Conservation (phyloP, 495 filamentous ascomycete species). For the Cudoniella acicularis region DNA sequence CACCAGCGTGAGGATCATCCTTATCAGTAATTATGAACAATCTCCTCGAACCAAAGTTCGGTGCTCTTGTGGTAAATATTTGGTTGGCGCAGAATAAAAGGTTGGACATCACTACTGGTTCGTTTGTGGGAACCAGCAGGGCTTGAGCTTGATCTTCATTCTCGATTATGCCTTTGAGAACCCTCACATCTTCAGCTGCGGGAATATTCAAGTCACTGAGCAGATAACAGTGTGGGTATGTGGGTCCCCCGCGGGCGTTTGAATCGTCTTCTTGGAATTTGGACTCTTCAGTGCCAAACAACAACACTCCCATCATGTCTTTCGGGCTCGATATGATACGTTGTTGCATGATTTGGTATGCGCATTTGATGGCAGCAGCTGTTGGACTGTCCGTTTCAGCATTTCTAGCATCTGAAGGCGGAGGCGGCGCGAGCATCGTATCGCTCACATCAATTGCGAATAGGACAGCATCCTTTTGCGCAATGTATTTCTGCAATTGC, state of each 20-base stretch:
- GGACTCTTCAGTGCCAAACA: conserved; percentile 86
- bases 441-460: conserved; percentile 92
- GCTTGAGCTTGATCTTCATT: conserved; percentile 64
- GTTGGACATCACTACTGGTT: conserved; percentile 79
- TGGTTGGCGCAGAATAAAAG: conserved; percentile 94
- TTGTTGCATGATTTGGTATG: conserved; percentile 93
- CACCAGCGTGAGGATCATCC: conserved; percentile 75
- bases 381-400: conserved; percentile 65
- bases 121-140: conserved; percentile 64
- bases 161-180: conserved; percentile 68
- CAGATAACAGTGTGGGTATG: conserved; percentile 90
- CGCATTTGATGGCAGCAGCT: conserved; percentile 86
- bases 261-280: conserved; percentile 73
- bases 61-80: conserved; percentile 90
- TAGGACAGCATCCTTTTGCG: conserved; percentile 91
- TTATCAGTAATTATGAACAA: conserved; percentile 96
- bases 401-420: conserved; percentile 64
- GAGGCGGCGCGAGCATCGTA: conserved; percentile 78
- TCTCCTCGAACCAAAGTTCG: conserved; percentile 88
- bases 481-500: conserved; percentile 70
- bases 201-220: conserved; percentile 87
- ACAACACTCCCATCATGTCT: conserved; percentile 96
- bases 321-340: conserved; percentile 94
- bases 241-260: conserved; percentile 52
- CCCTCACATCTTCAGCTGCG: conserved; percentile 79